A percentile compares a stretch with the other conserved stretches of the same genome.
Conservation (phyloP, 2,329 filamentous ascomycete genomes). For the Colletotrichum euphorbiae region DNA sequence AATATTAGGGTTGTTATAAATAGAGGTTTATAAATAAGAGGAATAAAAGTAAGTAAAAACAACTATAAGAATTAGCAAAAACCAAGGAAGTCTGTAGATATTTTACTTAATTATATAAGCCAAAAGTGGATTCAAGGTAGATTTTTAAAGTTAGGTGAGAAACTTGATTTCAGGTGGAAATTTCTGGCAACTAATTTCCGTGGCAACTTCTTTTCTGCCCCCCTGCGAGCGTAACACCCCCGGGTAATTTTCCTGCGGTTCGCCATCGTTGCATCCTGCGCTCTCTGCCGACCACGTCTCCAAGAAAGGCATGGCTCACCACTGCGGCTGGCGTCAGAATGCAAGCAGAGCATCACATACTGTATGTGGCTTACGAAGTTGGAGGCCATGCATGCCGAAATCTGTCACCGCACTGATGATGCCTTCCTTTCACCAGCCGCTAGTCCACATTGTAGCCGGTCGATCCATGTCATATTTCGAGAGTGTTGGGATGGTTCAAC, state of each 20-base stretch:
- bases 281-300: background rate
- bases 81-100: too few species aligned
- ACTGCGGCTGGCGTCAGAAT: constrained; percentile 18
- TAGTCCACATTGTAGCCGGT: constrained; percentile 11
- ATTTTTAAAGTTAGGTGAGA: too few species aligned
- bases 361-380: constrained; percentile 15
- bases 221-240: too few species aligned
- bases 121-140: too few species aligned
- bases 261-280: background rate
- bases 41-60: too few species aligned
- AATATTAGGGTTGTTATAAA: too few species aligned
- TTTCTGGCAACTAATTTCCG: too few species aligned
- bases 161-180: too few species aligned
- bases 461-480: constrained; percentile 25
- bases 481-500: constrained; percentile 29
- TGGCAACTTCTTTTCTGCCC: too few species aligned
- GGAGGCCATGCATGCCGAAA: constrained; percentile 34
- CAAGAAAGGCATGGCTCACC: constrained; percentile 23
- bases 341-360: constrained; percentile 14
- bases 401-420: constrained; percentile 36
- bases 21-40: too few species aligned
- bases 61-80: too few species aligned
- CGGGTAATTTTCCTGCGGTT: constrained; percentile 24
- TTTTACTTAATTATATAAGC: too few species aligned
- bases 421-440: constrained; percentile 36